These are phyloP conservation scores for Graphium sp. DNA, from an alignment of 2,329 filamentous ascomycete genomes.

Conservation along the genomic window DNA sequence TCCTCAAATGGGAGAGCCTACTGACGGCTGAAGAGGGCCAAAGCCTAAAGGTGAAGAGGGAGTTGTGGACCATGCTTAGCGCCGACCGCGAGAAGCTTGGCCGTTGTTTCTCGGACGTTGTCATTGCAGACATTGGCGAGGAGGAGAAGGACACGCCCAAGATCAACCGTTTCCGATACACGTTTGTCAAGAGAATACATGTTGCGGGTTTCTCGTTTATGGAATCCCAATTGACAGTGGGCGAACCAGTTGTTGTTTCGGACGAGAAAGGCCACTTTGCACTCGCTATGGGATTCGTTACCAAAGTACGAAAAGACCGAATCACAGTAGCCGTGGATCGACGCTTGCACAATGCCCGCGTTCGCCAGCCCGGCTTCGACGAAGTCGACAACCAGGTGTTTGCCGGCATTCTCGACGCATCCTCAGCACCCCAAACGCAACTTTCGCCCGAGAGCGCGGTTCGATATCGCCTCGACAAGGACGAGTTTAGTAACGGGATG, in stretches of 20 bases:
- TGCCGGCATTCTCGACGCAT: slow-evolving; percentile 78
- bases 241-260: slow-evolving; percentile 91
- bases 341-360: slow-evolving; percentile 71
- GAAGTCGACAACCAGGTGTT: slow-evolving; percentile 68
- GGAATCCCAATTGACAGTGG: slow-evolving; percentile 73
- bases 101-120: slow-evolving; percentile 75
- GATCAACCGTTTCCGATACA: slow-evolving; percentile 86
- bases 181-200: slow-evolving; percentile 55
- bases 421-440: slow-evolving; percentile 10
- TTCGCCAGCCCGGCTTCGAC: slow-evolving; percentile 61
- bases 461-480: slow-evolving; percentile 81
- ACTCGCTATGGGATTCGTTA: slow-evolving; percentile 80
- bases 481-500: slow-evolving; percentile 98
- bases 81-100: slow-evolving; percentile 73
- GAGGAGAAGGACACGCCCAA: slow-evolving; percentile 55
- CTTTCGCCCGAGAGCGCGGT: slow-evolving; percentile 13
- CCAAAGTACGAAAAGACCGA: slow-evolving; percentile 53
- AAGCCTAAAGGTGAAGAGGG: slow-evolving; percentile 68
- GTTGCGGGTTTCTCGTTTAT: slow-evolving; percentile 60
- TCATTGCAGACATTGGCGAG: slow-evolving; percentile 33
- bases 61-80: slow-evolving; percentile 94
- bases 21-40: slow-evolving; percentile 91
- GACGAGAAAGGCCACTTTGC: slow-evolving; percentile 93
- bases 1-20: slow-evolving; percentile 85
- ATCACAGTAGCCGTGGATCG: slow-evolving; percentile 86